Conservation (phyloP, 345 rosid genomes). For the Viola odorata region DNA sequence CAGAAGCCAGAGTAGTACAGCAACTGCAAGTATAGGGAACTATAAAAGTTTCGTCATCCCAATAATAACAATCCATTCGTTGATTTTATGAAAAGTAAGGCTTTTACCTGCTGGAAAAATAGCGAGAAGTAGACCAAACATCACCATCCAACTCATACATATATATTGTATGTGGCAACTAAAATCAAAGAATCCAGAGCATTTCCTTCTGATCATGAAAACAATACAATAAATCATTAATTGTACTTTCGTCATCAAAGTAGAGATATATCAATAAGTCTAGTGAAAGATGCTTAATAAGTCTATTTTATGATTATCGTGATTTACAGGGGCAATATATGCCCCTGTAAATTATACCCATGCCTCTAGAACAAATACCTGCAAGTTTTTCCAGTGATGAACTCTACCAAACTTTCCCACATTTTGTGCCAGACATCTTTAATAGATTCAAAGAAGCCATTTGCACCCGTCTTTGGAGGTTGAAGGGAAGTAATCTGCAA, state of each 20-base stretch:
- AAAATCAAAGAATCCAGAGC: slow-evolving; percentile 77
- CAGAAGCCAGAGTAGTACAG: slow-evolving; percentile 74
- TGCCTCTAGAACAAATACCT: slow-evolving; percentile 35
- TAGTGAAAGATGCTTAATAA: not conserved
- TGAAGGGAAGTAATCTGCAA: slow-evolving; percentile 63
- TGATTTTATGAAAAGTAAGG: not conserved
- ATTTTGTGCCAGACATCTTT: slow-evolving; percentile 44
- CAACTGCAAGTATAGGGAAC: slow-evolving; percentile 38
- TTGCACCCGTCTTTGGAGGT: slow-evolving; percentile 45
- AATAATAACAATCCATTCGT: not conserved
- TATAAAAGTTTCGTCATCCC: not conserved
- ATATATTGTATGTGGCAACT: slow-evolving; percentile 85
- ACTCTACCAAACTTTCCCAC: slow-evolving; percentile 63
- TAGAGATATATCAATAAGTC: not conserved
- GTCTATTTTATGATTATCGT: not conserved
- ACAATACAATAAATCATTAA: not conserved
- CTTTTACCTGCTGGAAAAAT: slow-evolving; percentile 62
- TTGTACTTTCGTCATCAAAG: not conserved
- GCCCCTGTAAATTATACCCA: not conserved
- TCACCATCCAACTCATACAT: slow-evolving; percentile 81
- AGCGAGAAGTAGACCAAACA: slow-evolving; percentile 69
- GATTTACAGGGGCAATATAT: not conserved
- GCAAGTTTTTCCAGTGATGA: slow-evolving; percentile 77
- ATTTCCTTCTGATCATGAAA: slow-evolving; percentile 53
- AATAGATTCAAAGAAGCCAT: slow-evolving; percentile 68